Percentiles rank a stretch among this genome's conserved stretches.
These are phyloP conservation scores for Blastobotrys attinorum DNA, from an alignment of 805 yeast genomes.

Conservation along the genomic window DNA sequence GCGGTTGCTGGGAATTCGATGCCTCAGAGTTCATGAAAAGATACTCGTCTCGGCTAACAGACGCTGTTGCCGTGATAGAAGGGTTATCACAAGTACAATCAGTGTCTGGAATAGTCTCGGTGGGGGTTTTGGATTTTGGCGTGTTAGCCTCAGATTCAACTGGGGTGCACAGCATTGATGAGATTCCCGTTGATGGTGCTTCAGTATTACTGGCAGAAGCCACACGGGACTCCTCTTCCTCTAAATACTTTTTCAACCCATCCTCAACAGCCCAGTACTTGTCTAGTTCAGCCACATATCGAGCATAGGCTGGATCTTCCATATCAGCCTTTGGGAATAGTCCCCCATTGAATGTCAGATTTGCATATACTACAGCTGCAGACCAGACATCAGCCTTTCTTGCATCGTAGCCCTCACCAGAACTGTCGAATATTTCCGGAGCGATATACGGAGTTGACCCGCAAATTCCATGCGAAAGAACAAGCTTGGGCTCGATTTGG, in stretches of 20 bases:
- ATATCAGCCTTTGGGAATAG: constrained; percentile 25
- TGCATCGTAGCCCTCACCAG: constrained; percentile 51
- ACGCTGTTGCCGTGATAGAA: not conserved
- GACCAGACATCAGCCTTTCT: constrained; percentile 85
- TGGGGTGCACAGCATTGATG: not conserved
- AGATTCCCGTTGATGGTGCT: not conserved
- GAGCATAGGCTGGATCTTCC: constrained; percentile 19
- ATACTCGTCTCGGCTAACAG: not conserved
- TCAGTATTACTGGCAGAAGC: not conserved
- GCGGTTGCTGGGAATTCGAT: constrained; percentile 6
- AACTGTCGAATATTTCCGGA: constrained; percentile 57
- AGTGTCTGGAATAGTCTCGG: not conserved
- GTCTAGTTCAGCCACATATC: constrained; percentile 11
- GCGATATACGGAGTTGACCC: constrained; percentile 89
- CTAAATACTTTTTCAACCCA: constrained; percentile 4
- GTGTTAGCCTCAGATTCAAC: not conserved
- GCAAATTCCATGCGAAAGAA: constrained; percentile 71
- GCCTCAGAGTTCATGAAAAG: not conserved
- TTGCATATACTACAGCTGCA: constrained; percentile 88
- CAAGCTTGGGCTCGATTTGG: no score
- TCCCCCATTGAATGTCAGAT: constrained; percentile 44
- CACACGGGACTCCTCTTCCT: no score
- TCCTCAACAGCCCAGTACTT: constrained; percentile 12
- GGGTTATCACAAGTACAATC: not conserved
- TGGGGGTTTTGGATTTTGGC: not conserved